Evolutionary conservation across 139 green algal genomes (phyloP).

Genomic region (Desmodesmus armatus): DNA sequence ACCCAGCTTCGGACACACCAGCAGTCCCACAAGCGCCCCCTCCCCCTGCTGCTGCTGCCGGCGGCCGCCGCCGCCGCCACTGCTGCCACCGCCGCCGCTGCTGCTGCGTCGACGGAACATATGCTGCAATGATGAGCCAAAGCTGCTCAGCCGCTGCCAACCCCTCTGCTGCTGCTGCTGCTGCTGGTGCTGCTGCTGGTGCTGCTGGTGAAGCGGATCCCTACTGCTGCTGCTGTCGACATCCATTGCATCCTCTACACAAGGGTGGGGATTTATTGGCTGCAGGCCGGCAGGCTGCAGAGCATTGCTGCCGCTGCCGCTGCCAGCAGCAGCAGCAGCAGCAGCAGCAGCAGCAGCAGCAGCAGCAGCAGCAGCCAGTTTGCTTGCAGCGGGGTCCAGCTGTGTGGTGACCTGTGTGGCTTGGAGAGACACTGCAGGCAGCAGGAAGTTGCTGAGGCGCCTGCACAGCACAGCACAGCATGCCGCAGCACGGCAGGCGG

Average conservation of each 20-base stretch:
- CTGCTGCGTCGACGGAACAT: not conserved
- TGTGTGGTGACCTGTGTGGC: not conserved
- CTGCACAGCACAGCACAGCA: no score
- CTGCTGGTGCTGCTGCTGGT: conserved; percentile 25
- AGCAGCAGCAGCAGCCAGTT: not conserved
- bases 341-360: not conserved
- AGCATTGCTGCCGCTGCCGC: conserved; percentile 7
- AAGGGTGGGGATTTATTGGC: no score
- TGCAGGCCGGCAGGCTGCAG: not conserved
- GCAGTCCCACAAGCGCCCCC: not conserved
- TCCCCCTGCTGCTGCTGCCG: not conserved
- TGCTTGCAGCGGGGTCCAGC: no score
- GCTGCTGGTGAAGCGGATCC: not conserved
- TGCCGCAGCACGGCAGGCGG: no score
- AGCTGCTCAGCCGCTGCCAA: not conserved
- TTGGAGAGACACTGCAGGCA: conserved; percentile 20
- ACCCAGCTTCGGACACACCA: not conserved
- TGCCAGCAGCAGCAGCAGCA: not conserved
- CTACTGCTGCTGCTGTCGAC: not conserved
- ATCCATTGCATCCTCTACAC: not conserved
- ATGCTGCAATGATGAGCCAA: not conserved
- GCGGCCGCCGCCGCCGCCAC: not conserved
- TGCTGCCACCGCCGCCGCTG: not conserved
- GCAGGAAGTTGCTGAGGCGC: conserved; percentile 12
- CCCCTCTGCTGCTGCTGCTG: not conserved